A percentile compares a stretch with the other conserved stretches of the same genome.
These are phyloP conservation scores for Suhomyces kunorum DNA, from an alignment of 1,139 yeast species.

Conservation along the genomic window DNA sequence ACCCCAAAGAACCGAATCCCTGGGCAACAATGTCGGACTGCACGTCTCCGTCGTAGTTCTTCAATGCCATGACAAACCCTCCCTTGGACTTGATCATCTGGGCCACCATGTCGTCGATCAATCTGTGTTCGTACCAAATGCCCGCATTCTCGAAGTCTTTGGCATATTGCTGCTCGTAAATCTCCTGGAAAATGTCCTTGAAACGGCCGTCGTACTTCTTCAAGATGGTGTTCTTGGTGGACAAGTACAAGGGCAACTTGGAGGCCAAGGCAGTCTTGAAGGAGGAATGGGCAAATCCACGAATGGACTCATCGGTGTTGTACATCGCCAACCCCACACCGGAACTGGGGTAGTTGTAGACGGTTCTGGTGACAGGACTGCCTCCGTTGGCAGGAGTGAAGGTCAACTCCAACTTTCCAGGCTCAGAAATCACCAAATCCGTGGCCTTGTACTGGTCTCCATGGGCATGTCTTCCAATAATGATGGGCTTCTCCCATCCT, in stretches of 20 bases:
- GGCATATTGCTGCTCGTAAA: constrained; percentile 73
- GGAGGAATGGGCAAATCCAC: constrained; percentile 88
- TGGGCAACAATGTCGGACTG: constrained; percentile 97
- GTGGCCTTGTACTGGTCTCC: constrained; percentile 97
- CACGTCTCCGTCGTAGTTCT: constrained; percentile 97
- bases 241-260: constrained; percentile 74
- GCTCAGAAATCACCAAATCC: constrained; percentile 73
- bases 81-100: constrained; percentile 96
- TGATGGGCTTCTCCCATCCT: constrained; percentile 92
- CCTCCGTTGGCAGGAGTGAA: constrained; percentile 77
- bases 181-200: constrained; percentile 85
- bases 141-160: constrained; percentile 69
- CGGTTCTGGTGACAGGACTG: constrained; percentile 54
- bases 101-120: constrained; percentile 98
- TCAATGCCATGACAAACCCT: constrained; percentile 91
- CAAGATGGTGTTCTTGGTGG: constrained; percentile 92
- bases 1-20: constrained; percentile 94
- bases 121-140: constrained; percentile 94
- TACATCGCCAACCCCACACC: constrained; percentile 95
- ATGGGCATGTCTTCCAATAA: constrained; percentile 95
- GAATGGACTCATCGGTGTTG: constrained; percentile 88
- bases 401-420: constrained; percentile 77
- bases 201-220: constrained; percentile 93
- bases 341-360: constrained; percentile 69
- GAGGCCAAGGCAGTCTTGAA: constrained; percentile 83